A percentile compares a stretch with the other conserved stretches of the same genome.
Conservation (phyloP, 176 grass and related monocot species). For the Juncus inflexus region DNA sequence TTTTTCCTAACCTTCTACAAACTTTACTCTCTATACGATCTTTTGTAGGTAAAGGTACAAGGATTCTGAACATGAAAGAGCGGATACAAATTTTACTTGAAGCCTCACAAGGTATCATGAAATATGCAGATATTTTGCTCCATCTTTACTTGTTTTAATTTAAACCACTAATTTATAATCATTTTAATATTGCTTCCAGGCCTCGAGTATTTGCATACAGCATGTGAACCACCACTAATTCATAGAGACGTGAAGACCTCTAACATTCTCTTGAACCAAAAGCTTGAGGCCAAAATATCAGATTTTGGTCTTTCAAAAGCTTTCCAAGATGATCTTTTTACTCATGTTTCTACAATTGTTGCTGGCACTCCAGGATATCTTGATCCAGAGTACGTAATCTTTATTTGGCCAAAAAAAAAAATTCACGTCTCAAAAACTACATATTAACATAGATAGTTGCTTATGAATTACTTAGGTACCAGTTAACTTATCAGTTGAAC, state of each 20-base stretch:
- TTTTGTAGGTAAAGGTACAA: neutral
- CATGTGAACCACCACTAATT: conserved; percentile 37
- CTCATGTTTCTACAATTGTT: conserved; percentile 22
- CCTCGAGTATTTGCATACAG: conserved; percentile 50
- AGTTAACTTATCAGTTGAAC: conserved; percentile 1
- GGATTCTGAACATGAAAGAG: conserved; percentile 11
- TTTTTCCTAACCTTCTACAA: too few relatives aligned
- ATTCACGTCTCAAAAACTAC: neutral
- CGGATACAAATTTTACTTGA: conserved; percentile 6
- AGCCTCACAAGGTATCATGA: conserved; percentile 7
- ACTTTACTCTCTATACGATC: neutral
- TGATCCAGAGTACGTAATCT: conserved; percentile 47
- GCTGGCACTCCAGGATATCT: conserved; percentile 42
- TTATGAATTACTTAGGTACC: conserved; percentile 21
- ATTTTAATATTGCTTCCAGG: conserved; percentile 23
- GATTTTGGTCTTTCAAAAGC: conserved; percentile 58
- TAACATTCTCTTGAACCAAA: conserved; percentile 47
- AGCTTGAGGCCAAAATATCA: conserved; percentile 54
- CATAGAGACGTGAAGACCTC: conserved; percentile 54
- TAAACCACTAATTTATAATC: too few relatives aligned
- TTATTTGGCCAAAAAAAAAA: too few relatives aligned
- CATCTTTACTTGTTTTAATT: too few relatives aligned
- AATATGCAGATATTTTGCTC: too few relatives aligned
- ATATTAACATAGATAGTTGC: neutral
- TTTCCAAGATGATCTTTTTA: neutral